Base-by-base conservation (phyloP, 441 rosid species). In the Bruguiera hainesii region DNA sequence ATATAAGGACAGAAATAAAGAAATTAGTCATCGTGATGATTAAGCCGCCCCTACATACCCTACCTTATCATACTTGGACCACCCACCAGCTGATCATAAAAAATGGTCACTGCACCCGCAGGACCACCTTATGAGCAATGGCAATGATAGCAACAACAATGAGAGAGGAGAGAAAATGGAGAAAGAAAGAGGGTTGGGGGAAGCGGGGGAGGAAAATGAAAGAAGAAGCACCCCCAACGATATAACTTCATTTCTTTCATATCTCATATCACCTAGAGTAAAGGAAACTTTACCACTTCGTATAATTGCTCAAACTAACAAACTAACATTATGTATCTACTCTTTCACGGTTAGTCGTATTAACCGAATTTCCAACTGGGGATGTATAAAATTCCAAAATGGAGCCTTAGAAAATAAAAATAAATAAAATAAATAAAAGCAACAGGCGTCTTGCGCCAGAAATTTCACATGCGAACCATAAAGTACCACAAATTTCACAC, bases 71-170 rank as follows among this genome's bases (percentile, higher is more conserved):
- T 30, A 60, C 31, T 23, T 53, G 78, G 78, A 78, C 78, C 81
- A 74, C 81, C 13, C 63, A 53, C 26, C 59, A 63, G 66, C 30
- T 30, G 53, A 60, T 52, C 20, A 63, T 60, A 49, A 37, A 73
- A 61, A 55, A 7, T 4, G 60, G 51, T 35, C 62, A 65, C 48
- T 59, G 57, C 63, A 51, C 39, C 19, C 29, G 26, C 66, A 65
- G 77, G 80, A 78, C 81, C 78, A 73, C 68, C 46, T 48, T 23
- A 64, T 6, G 3, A 53, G 29, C 33, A 57, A n/a, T 11, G 26
- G 48, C 19, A 68, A 56, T 63, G 25, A 64, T 64, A 67, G 42
- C 62, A 39, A 53, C 57, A 61, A 18, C 65, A 48, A 35, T 16
- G 19, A 31, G 11, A 7, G n/a, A 23, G 16, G n/a, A 30, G 35